A percentile compares a stretch with the other conserved stretches of the same genome.
Evolutionary conservation across 1,284 basidiomycete genomes (phyloP).

Genomic region (Meripilus lineatus): DNA sequence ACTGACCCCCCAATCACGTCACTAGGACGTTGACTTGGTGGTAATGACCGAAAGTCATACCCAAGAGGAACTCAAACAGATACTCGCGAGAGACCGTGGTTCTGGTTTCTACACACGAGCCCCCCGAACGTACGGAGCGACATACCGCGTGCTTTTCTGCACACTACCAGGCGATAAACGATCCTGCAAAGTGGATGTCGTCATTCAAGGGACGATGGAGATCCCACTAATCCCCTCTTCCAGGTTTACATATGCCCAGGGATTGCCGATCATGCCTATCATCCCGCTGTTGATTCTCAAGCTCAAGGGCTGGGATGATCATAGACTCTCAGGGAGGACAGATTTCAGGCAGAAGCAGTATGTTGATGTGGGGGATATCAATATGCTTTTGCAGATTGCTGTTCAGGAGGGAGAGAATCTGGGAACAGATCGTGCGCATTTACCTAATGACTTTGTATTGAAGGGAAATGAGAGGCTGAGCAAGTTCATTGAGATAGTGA

Average conservation of each 20-base stretch:
- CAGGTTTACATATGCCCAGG: slow-evolving; percentile 12
- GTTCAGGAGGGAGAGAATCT: slow-evolving; percentile 11
- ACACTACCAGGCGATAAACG: slow-evolving; percentile 8
- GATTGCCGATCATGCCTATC: slow-evolving; percentile 27
- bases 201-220: slow-evolving; percentile 27
- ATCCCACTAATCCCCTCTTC: slow-evolving; percentile 24
- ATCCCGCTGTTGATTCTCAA: slow-evolving; percentile 28
- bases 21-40: slow-evolving; percentile 29
- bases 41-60: slow-evolving; percentile 16
- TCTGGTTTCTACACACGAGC: slow-evolving; percentile 22
- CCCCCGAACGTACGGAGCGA: slow-evolving; percentile 18
- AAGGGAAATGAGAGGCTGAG: neutral
- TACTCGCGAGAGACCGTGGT: slow-evolving; percentile 16
- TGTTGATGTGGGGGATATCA: slow-evolving; percentile 25
- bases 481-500: neutral
- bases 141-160: slow-evolving; percentile 29
- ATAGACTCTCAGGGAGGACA: slow-evolving; percentile 19
- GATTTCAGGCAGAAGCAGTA: slow-evolving; percentile 25
- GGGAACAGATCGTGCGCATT: neutral
- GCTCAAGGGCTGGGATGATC: slow-evolving; percentile 31
- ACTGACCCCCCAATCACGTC: neutral
- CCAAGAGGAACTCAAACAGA: slow-evolving; percentile 22
- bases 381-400: slow-evolving; percentile 20
- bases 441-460: neutral
- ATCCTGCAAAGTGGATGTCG: slow-evolving; percentile 31